phyloP scores from a whole-genome alignment of 352 stramenopile genomes.

The Thalassiosira mediterranea region DNA sequence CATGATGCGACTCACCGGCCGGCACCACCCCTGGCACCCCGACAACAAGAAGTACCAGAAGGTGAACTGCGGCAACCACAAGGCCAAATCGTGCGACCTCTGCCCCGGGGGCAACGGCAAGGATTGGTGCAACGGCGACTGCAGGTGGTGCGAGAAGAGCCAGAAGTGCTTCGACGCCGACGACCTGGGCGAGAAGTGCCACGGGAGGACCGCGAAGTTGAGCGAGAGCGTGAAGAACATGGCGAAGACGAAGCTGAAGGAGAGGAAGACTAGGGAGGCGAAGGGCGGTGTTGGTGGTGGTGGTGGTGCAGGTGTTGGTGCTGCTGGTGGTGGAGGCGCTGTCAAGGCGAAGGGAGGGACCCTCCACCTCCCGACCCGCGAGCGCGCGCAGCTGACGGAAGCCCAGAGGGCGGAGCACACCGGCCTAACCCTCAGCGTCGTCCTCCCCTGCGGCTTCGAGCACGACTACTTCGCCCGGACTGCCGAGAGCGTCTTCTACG shows the following conservation, averaged over 20 bases:
- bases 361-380: background rate
- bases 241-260: background rate
- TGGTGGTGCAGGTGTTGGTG: no score
- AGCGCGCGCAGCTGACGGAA: slow-evolving; percentile 19
- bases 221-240: background rate
- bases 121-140: slow-evolving; percentile 55
- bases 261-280: no score
- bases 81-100: slow-evolving; percentile 35
- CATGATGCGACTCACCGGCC: slow-evolving; percentile 40
- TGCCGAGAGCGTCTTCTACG: slow-evolving; percentile 33
- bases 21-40: slow-evolving; percentile 44
- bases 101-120: slow-evolving; percentile 47
- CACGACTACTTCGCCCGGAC: slow-evolving; percentile 44
- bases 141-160: slow-evolving; percentile 29
- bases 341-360: slow-evolving; percentile 4
- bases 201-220: background rate
- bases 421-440: slow-evolving; percentile 39
- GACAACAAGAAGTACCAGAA: slow-evolving; percentile 31
- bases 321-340: no score
- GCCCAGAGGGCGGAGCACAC: slow-evolving; percentile 4
- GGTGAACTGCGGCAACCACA: slow-evolving; percentile 52
- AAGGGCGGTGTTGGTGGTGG: no score
- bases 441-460: slow-evolving; percentile 50
- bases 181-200: slow-evolving; percentile 21
- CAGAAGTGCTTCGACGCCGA: slow-evolving; percentile 22